Evolutionary conservation across 1,284 basidiomycete genomes (phyloP).

Genomic region (Lentinula novae-zelandiae): DNA sequence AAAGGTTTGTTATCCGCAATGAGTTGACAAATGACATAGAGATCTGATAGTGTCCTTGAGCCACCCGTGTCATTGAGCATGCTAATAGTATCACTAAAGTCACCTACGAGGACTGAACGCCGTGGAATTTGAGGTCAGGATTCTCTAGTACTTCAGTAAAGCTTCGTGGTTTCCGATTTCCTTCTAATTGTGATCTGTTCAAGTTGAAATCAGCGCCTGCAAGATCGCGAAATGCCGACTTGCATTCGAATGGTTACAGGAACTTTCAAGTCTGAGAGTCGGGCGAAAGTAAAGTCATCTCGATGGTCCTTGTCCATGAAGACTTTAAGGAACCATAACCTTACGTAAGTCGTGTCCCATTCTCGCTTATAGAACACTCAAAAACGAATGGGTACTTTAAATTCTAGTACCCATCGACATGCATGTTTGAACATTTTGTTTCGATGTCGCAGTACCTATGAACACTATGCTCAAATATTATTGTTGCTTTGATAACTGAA

Average conservation of each 20-base stretch:
- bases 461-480: no score
- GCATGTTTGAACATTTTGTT: no score
- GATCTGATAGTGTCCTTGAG: constrained; percentile 77
- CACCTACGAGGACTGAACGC: constrained; percentile 72
- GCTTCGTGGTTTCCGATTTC: constrained; percentile 62
- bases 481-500: no score
- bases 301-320: constrained; percentile 73
- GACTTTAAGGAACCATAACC: no score
- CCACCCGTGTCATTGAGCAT: constrained; percentile 17
- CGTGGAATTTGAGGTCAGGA: constrained; percentile 76
- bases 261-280: constrained; percentile 81
- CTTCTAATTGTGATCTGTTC: constrained; percentile 80
- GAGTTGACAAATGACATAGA: constrained; percentile 90
- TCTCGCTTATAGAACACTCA: no score
- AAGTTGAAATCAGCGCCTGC: background rate
- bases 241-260: constrained; percentile 89
- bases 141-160: constrained; percentile 77
- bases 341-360: no score
- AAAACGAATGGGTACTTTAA: no score
- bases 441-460: no score
- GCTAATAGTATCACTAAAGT: constrained; percentile 1
- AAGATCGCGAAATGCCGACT: constrained; percentile 20
- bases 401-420: no score
- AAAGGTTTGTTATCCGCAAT: constrained; percentile 91
- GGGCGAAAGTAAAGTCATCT: constrained; percentile 88